These are phyloP conservation scores for Pelargonium fulgidum DNA, from an alignment of 441 rosid genomes.

Conservation along the genomic window DNA sequence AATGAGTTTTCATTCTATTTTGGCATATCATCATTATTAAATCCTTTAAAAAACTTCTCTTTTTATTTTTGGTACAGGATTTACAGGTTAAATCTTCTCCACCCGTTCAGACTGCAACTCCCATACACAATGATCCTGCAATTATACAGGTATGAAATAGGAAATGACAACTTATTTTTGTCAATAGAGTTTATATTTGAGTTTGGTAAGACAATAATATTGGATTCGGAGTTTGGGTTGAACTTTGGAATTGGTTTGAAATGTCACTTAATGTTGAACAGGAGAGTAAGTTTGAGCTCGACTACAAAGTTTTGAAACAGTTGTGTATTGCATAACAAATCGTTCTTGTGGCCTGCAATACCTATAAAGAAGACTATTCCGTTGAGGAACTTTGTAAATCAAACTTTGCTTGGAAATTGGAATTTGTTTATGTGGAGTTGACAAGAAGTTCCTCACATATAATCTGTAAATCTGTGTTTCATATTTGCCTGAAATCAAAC, in stretches of 20 bases:
- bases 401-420: background rate
- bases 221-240: background rate
- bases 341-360: background rate
- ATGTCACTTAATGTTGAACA: background rate
- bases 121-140: slow-evolving; percentile 28
- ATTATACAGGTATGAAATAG: slow-evolving; percentile 27
- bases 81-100: slow-evolving; percentile 26
- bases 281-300: background rate
- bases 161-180: background rate
- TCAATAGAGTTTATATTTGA: background rate
- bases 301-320: background rate
- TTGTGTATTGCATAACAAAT: background rate
- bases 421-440: background rate
- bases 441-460: background rate
- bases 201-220: background rate
- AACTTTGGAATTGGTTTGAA: too few relatives aligned
- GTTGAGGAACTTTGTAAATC: background rate
- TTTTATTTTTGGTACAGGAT: slow-evolving; percentile 24
- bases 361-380: background rate
- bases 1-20: background rate
- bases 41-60: background rate
- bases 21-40: background rate
- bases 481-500: slow-evolving; percentile 2
- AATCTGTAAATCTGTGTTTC: background rate
- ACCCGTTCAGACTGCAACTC: slow-evolving; percentile 17